phyloP scores from a whole-genome alignment of 2,329 filamentous ascomycete genomes.

The Fusarium mexicanum region DNA sequence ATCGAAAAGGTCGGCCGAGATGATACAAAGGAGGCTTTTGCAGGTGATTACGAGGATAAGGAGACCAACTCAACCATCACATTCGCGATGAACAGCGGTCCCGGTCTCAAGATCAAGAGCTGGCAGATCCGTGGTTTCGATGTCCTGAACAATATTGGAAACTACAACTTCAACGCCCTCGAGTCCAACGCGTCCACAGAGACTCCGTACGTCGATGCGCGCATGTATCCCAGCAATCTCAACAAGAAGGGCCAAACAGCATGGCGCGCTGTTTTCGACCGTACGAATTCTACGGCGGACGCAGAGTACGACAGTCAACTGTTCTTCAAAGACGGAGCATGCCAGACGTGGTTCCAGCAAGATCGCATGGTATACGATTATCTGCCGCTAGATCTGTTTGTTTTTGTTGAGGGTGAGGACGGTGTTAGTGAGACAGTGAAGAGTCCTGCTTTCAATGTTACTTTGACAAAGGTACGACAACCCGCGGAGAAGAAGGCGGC shows the following conservation, averaged over 20 bases:
- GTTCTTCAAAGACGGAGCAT: constrained; percentile 44
- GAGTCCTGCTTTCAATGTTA: constrained; percentile 43
- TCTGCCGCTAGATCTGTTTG: constrained; percentile 45
- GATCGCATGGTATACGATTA: constrained; percentile 49
- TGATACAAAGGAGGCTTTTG: constrained; percentile 46
- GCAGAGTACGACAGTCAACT: constrained; percentile 35
- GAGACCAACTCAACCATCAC: constrained; percentile 53
- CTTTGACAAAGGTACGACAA: constrained; percentile 41
- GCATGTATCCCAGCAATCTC: constrained; percentile 46
- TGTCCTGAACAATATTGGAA: constrained; percentile 49
- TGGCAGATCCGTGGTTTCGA: constrained; percentile 55
- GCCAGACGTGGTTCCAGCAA: constrained; percentile 46
- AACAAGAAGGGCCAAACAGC: constrained; percentile 34
- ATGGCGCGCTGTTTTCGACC: constrained; percentile 49
- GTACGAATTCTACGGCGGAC: constrained; percentile 17
- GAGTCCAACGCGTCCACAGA: constrained; percentile 11
- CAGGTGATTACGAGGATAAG: constrained; percentile 52
- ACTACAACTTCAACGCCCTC: constrained; percentile 37
- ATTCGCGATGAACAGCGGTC: constrained; percentile 50
- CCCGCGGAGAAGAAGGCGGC: constrained; percentile 30
- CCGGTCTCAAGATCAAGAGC: constrained; percentile 51
- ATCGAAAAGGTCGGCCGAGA: constrained; percentile 54
- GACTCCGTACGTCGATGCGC: constrained; percentile 33
- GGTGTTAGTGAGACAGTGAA: constrained; percentile 26
- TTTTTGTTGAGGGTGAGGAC: constrained; percentile 35